Conservation (phyloP, 2,329 filamentous ascomycete genomes). For the Orbilia blumenaviensis region DNA sequence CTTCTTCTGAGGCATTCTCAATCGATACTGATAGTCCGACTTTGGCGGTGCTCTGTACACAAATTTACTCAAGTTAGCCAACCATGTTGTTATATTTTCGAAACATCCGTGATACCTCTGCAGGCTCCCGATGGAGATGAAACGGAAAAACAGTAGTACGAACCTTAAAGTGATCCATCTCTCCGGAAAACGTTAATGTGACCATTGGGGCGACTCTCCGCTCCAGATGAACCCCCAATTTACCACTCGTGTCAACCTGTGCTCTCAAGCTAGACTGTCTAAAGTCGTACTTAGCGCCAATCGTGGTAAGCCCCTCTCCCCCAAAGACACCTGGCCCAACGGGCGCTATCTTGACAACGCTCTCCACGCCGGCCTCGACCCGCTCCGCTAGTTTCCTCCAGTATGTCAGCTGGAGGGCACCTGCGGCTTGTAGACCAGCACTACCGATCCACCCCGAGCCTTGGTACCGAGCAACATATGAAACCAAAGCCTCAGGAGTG, state of each 20-base stretch:
- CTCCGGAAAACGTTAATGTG: constrained; percentile 91
- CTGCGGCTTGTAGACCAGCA: constrained; percentile 86
- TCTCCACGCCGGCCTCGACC: constrained; percentile 93
- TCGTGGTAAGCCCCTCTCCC: constrained; percentile 89
- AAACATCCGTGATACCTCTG: background rate
- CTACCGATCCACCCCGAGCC: constrained; percentile 90
- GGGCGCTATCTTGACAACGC: constrained; percentile 85
- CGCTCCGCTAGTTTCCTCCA: constrained; percentile 93
- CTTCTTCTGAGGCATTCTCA: constrained; percentile 82
- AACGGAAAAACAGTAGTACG: constrained; percentile 61
- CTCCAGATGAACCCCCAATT: constrained; percentile 90
- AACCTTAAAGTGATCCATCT: constrained; percentile 96
- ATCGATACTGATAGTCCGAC: constrained; percentile 93
- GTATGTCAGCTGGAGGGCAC: constrained; percentile 88
- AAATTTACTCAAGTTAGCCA: constrained; percentile 44
- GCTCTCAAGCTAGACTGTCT: constrained; percentile 93
- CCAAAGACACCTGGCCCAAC: constrained; percentile 75
- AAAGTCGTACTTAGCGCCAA: constrained; percentile 99
- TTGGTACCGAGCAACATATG: constrained; percentile 92
- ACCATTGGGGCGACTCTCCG: constrained; percentile 95
- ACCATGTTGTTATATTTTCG: constrained; percentile 19
- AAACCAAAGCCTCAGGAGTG: constrained; percentile 88
- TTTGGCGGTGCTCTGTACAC: constrained; percentile 84
- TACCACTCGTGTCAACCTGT: constrained; percentile 93
- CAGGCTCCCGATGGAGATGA: constrained; percentile 21